Evolutionary conservation across 345 rosid species (phyloP).

Genomic region (Salix suchowensis): DNA sequence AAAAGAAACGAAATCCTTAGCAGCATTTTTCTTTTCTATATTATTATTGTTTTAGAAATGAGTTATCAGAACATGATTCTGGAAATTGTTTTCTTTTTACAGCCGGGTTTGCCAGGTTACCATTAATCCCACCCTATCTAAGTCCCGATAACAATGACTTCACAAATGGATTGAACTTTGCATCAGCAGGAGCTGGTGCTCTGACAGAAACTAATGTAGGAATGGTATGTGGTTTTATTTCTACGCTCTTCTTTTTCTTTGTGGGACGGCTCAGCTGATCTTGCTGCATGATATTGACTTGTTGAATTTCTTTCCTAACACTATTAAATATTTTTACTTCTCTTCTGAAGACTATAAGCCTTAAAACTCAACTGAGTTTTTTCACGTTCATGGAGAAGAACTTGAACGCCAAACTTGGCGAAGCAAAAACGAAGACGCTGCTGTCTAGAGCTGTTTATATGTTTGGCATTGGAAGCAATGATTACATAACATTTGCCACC

Average conservation of each 20-base stretch:
- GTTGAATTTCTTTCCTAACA: too few species aligned
- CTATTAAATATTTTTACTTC: not conserved
- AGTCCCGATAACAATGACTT: constrained; percentile 2
- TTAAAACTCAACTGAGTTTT: constrained; percentile 28
- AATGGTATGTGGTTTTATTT: not conserved
- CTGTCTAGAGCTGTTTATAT: constrained; percentile 40
- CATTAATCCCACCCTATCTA: constrained; percentile 17
- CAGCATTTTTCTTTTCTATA: too few species aligned
- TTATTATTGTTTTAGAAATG: too few species aligned
- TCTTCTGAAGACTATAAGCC: constrained; percentile 34
- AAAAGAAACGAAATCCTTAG: too few species aligned
- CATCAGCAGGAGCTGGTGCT: constrained; percentile 35
- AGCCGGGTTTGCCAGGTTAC: constrained; percentile 29
- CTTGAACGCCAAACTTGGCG: constrained; percentile 31
- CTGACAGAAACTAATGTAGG: constrained; percentile 10
- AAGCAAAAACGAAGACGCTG: constrained; percentile 19
- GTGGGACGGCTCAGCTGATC: too few species aligned
- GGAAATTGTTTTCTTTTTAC: not conserved
- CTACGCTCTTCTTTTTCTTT: not conserved
- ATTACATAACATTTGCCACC: constrained; percentile 8
- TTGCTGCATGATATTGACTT: not conserved
- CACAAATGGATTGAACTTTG: constrained; percentile 32
- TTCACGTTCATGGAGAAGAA: constrained; percentile 25
- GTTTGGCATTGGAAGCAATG: constrained; percentile 35
- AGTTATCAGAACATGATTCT: too few species aligned